These are phyloP conservation scores for Heterobasidion annosum DNA, from an alignment of 1,284 basidiomycete species.

Conservation along the genomic window DNA sequence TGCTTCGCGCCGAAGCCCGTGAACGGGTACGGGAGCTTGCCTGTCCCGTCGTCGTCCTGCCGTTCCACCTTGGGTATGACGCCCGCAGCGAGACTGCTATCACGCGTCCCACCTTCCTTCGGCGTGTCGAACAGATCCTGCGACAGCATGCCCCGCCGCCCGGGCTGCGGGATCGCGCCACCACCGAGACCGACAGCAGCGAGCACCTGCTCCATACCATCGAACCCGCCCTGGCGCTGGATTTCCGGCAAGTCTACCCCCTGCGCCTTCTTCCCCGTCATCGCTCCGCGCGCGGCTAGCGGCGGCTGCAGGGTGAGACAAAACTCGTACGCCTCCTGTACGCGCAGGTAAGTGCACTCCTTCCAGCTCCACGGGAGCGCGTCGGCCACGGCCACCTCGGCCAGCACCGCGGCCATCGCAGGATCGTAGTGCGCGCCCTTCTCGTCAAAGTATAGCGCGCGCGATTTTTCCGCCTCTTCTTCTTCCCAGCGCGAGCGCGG, in stretches of 20 bases:
- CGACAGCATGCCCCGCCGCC: conserved; percentile 45
- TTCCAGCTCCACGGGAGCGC: conserved; percentile 70
- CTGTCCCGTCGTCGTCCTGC: conserved; percentile 4
- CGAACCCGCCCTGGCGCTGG: conserved; percentile 24
- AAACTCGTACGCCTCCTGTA: conserved; percentile 75
- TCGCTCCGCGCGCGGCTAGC: background rate
- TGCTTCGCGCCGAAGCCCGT: conserved; percentile 39
- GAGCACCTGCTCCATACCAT: conserved; percentile 57
- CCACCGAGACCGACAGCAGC: conserved; percentile 57
- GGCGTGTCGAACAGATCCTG: conserved; percentile 56
- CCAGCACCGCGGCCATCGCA: too few species aligned
- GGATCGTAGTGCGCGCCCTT: conserved; percentile 22
- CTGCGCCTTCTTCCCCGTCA: conserved; percentile 5
- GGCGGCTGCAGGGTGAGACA: conserved; percentile 47
- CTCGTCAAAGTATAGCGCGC: conserved; percentile 32
- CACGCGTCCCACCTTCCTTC: conserved; percentile 14
- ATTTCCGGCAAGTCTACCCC: conserved; percentile 13
- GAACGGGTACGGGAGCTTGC: conserved; percentile 53
- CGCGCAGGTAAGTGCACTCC: conserved; percentile 55
- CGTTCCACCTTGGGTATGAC: conserved; percentile 24
- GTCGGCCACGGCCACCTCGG: conserved; percentile 33
- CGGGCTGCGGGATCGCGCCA: conserved; percentile 31
- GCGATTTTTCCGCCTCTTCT: conserved; percentile 53
- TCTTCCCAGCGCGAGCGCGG: conserved; percentile 78
- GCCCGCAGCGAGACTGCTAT: conserved; percentile 9